A percentile compares a stretch with the other conserved stretches of the same genome.
phyloP scores from a whole-genome alignment of 2,329 filamentous ascomycete species.

The Grosmannia clavigera region DNA sequence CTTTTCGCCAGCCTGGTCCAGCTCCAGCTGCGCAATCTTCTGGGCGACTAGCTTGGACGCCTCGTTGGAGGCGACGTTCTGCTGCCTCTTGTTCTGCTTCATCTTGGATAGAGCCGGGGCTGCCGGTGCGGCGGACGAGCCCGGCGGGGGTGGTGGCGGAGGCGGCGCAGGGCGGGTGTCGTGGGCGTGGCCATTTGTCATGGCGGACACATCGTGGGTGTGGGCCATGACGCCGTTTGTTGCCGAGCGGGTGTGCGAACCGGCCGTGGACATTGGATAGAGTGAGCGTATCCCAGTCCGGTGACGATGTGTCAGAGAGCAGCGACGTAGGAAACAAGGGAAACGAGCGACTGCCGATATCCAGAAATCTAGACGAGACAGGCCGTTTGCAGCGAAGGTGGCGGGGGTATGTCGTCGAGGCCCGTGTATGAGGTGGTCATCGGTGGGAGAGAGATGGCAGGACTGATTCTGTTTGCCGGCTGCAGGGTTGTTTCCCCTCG shows the following conservation, averaged over 20 bases:
- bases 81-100: conserved; percentile 79
- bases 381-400: neutral
- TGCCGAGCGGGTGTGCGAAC: conserved; percentile 20
- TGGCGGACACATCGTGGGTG: conserved; percentile 17
- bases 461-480: neutral
- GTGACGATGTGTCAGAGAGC: neutral
- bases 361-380: neutral
- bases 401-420: neutral
- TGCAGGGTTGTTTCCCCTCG: neutral
- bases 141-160: conserved; percentile 25
- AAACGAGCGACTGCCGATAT: neutral
- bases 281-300: neutral
- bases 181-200: conserved; percentile 22
- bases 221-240: conserved; percentile 18
- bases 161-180: conserved; percentile 29
- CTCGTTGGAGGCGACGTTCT: conserved; percentile 72
- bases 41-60: conserved; percentile 84
- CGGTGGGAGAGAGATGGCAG: neutral
- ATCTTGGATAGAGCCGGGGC: conserved; percentile 24
- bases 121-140: conserved; percentile 25
- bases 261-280: conserved; percentile 23
- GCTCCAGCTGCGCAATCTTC: conserved; percentile 89
- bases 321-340: too few relatives aligned
- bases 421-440: neutral
- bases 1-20: conserved; percentile 84